Percentiles rank a stretch among this genome's conserved stretches.
Conservation (phyloP, 768 basidiomycete species). For the Steccherinum ochraceum region DNA sequence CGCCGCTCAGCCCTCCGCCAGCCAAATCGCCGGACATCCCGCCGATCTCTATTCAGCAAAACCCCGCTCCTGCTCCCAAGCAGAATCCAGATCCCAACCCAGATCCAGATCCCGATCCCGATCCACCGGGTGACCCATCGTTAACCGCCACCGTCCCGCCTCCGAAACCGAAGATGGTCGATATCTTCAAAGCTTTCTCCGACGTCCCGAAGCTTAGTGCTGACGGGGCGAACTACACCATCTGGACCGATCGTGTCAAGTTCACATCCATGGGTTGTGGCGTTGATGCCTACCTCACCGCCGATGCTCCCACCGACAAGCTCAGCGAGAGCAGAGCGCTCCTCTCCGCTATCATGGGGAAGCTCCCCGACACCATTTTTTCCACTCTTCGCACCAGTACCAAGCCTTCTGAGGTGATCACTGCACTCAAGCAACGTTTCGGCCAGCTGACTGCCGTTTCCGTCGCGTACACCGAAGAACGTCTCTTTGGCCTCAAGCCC, state of each 20-base stretch:
- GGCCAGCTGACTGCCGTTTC: neutral
- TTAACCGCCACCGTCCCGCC: neutral
- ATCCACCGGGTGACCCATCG: neutral
- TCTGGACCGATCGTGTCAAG: neutral
- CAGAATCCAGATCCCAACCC: neutral
- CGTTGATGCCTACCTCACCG: neutral
- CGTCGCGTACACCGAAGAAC: neutral
- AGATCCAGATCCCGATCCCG: neutral
- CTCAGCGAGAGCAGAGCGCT: neutral
- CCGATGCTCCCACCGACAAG: neutral
- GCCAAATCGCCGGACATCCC: too few relatives aligned
- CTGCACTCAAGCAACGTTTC: constrained; percentile 1
- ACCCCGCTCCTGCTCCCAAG: neutral
- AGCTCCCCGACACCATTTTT: constrained; percentile 4
- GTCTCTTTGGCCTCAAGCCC: neutral
- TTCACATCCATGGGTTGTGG: neutral
- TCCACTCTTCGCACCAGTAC: neutral
- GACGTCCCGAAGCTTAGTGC: neutral
- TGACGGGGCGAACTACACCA: neutral
- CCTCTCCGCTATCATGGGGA: neutral
- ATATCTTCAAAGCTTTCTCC: constrained; percentile 1
- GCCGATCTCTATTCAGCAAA: too few relatives aligned
- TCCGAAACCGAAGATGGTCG: neutral
- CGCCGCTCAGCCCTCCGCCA: too few relatives aligned
- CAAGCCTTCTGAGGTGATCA: constrained; percentile 1